These are phyloP conservation scores for Leptographium lundbergii DNA, from an alignment of 2,329 filamentous ascomycete genomes.

Conservation along the genomic window DNA sequence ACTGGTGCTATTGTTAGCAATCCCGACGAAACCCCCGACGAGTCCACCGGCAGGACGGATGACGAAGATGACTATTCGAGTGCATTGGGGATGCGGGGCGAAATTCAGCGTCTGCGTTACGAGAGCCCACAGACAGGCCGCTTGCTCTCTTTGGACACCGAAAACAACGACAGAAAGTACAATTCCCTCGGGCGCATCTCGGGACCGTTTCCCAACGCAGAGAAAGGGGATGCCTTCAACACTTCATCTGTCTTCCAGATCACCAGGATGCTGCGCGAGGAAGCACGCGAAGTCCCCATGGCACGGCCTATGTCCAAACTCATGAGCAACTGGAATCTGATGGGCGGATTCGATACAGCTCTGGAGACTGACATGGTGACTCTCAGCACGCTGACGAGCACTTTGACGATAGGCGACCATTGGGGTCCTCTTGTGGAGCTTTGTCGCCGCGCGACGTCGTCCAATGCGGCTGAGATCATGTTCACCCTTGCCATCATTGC, in stretches of 20 bases:
- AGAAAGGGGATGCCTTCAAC: neutral
- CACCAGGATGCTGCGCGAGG: neutral
- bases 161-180: conserved; percentile 1
- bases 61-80: too few relatives aligned
- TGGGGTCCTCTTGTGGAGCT: conserved; percentile 16
- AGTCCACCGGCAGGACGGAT: neutral
- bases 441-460: conserved; percentile 2
- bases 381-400: neutral
- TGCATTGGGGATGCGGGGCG: neutral
- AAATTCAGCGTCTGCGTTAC: conserved; percentile 6
- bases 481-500: conserved; percentile 16
- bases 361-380: neutral
- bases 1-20: neutral
- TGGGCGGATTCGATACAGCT: neutral
- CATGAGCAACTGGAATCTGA: neutral
- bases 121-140: conserved; percentile 1
- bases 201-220: neutral
- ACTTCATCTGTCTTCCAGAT: neutral
- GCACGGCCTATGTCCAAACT: neutral
- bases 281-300: neutral
- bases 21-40: neutral
- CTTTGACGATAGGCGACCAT: conserved; percentile 1
- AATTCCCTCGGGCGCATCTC: neutral
- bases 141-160: neutral
- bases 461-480: conserved; percentile 9